Conservation (phyloP, 2,329 filamentous ascomycete genomes). For the Cercospora sp. region DNA sequence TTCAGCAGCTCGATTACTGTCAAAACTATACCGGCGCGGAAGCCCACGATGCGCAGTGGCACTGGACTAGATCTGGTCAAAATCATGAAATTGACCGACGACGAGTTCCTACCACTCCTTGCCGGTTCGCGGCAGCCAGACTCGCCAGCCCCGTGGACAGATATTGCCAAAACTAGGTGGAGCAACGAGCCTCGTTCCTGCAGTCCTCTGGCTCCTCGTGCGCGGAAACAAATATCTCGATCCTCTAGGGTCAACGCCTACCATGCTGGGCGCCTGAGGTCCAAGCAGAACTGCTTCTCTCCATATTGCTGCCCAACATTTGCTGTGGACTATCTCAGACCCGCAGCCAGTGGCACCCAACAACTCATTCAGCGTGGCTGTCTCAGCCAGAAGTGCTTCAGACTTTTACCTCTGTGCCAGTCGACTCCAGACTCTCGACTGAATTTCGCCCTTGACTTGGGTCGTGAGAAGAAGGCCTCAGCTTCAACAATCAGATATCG, state of each 20-base stretch:
- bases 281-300: not conserved
- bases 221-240: not conserved
- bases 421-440: not conserved
- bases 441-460: not conserved
- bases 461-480: not conserved
- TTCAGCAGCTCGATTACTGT: constrained; percentile 9
- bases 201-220: not conserved
- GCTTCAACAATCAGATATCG: not conserved
- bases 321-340: not conserved
- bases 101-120: constrained; percentile 9
- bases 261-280: not conserved
- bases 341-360: not conserved
- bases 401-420: not conserved
- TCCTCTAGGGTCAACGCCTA: not conserved
- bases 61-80: constrained; percentile 8
- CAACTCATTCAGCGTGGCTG: not conserved
- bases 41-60: not conserved
- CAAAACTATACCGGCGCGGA: constrained; percentile 1
- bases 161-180: constrained; percentile 8
- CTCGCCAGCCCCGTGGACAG: constrained; percentile 19
- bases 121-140: constrained; percentile 13
- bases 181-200: not conserved
- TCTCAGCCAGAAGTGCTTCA: not conserved
- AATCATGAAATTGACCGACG: not conserved
- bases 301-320: not conserved